phyloP scores from a whole-genome alignment of 2,329 filamentous ascomycete genomes.

The Penicillium freii region DNA sequence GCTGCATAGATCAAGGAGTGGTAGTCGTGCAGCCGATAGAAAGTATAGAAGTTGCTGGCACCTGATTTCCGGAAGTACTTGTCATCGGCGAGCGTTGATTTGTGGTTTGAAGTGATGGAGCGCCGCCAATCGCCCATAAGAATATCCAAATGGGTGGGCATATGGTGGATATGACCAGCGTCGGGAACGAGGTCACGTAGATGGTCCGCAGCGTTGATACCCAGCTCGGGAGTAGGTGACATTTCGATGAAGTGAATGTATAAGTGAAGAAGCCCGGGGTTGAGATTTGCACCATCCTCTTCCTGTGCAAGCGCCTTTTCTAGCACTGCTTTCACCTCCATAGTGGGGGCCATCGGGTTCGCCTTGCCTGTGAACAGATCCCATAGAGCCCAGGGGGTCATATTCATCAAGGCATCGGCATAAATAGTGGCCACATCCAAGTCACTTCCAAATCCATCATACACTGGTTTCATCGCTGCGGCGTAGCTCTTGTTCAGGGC shows the following conservation, averaged over 20 bases:
- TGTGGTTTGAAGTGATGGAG: constrained; percentile 63
- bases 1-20: constrained; percentile 72
- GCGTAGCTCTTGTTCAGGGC: constrained; percentile 60
- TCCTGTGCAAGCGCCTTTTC: constrained; percentile 55
- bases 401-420: constrained; percentile 64
- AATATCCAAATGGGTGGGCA: constrained; percentile 73
- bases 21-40: constrained; percentile 70
- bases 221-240: constrained; percentile 63
- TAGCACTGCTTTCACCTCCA: constrained; percentile 58
- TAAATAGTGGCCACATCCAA: constrained; percentile 62
- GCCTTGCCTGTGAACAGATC: constrained; percentile 58
- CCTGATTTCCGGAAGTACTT: constrained; percentile 60
- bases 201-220: constrained; percentile 56
- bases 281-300: constrained; percentile 49
- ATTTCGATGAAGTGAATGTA: constrained; percentile 77
- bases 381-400: constrained; percentile 64
- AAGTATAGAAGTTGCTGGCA: constrained; percentile 67
- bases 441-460: constrained; percentile 52
- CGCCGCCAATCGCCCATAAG: constrained; percentile 66
- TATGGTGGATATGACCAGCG: constrained; percentile 67
- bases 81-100: constrained; percentile 64
- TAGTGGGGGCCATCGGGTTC: constrained; percentile 52
- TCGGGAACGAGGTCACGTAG: constrained; percentile 64
- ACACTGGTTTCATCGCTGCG: constrained; percentile 57
- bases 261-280: constrained; percentile 69